Base-by-base conservation (phyloP, 495 filamentous ascomycete genomes). In the Pseudoneurospora amorphoporcata region DNA sequence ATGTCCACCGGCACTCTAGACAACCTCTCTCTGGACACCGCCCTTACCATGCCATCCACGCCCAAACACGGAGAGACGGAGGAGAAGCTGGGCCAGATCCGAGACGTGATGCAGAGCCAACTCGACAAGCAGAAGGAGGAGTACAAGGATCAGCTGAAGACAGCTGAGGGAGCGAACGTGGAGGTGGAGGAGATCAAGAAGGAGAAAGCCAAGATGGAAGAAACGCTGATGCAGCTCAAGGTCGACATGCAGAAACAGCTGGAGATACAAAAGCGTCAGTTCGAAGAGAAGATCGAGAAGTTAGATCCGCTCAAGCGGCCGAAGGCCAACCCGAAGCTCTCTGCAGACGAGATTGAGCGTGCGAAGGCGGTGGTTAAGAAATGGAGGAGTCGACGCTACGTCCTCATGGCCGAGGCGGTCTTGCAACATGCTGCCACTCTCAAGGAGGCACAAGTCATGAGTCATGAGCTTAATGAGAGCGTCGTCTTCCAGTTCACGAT, bases 371-470 rank as follows among this genome's bases (percentile, higher is more conserved):
- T 88, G 5, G 85, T 91, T 70, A 81, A 85, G 75, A 91, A 91
- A 73, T 99, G 95, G 95, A 88, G 90, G 68, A 86, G 91, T 75
- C 89, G 92, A 40, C 93, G 90, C 75, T 97, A 96, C 75, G 92
- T 98, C 69, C 90, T 90, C 70, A 97, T 99, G 92, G 93, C 94
- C n/a, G 95, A 98, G 80, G 90, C 90, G 16, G 89, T 98, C 39
- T 81, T 99, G 35, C 93, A 96, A 75, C 89, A 96, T 81, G 95
- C 95, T 8, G 89, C 92, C 14, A 88, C 88, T 42, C 82, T 98
- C 47, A 99, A 99, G 80, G 95, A 99, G 79, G 96, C 95, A 4
- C 95, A 99, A 79, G 89, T 99, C 69, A 95, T 99, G 92, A 98
- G 96, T 82, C 93, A 97, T 72, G 93, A 94, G 74, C 92, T 99